phyloP scores from a whole-genome alignment of 164 flowering plant species.

The Umbellularia californica region DNA sequence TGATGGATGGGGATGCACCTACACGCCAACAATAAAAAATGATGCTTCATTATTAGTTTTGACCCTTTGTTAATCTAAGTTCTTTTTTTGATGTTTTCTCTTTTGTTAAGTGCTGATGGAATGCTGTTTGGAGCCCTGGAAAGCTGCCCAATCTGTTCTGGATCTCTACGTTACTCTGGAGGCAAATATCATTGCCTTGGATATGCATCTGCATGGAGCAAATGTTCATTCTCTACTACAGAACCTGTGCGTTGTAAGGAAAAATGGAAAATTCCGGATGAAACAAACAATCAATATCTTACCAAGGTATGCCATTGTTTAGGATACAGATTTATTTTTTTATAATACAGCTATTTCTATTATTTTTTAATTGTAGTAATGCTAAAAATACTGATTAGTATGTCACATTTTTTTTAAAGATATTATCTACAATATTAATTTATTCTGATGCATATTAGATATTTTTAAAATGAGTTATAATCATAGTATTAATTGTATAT shows the following conservation, averaged over 20 bases:
- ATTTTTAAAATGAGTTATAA: no score
- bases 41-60: background rate
- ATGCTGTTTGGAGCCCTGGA: slow-evolving; percentile 92
- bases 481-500: no score
- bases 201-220: slow-evolving; percentile 87
- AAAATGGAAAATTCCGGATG: slow-evolving; percentile 89
- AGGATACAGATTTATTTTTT: background rate
- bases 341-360: no score
- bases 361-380: no score
- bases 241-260: slow-evolving; percentile 65
- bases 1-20: no score
- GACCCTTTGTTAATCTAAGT: no score
- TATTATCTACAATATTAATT: background rate
- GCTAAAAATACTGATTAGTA: background rate
- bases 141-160: slow-evolving; percentile 72
- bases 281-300: slow-evolving; percentile 58
- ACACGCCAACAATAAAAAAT: background rate
- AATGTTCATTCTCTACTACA: slow-evolving; percentile 71
- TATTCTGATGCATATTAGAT: background rate
- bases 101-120: slow-evolving; percentile 74
- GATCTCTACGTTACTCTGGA: slow-evolving; percentile 64
- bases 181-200: slow-evolving; percentile 76
- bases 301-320: slow-evolving; percentile 44
- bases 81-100: background rate
- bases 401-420: background rate